These are phyloP conservation scores for Vitrella brassicaformis DNA, from an alignment of 73 alveolate genomes.

Conservation along the genomic window DNA sequence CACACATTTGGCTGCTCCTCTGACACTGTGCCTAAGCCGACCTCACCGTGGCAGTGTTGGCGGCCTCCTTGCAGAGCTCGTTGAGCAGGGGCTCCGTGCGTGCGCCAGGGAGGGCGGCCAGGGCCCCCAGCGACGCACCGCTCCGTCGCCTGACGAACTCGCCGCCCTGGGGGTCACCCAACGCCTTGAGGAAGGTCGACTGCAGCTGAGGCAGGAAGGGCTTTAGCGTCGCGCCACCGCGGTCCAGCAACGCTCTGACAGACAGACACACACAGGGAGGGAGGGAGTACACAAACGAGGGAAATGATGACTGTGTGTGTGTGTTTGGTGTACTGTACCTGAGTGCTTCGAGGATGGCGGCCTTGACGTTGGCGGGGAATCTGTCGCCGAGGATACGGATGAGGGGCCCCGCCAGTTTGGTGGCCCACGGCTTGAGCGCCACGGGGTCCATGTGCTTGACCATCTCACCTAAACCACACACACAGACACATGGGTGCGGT, in stretches of 20 bases:
- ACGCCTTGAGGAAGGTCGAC: constrained; percentile 51
- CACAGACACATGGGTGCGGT: too few relatives aligned
- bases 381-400: constrained; percentile 63
- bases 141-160: constrained; percentile 8
- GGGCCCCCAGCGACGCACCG: not conserved
- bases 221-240: constrained; percentile 31
- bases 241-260: not conserved
- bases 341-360: constrained; percentile 48
- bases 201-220: constrained; percentile 61
- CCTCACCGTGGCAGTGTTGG: too few relatives aligned
- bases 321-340: constrained; percentile 17
- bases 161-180: constrained; percentile 37
- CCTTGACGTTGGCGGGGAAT: constrained; percentile 58
- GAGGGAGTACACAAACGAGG: not conserved
- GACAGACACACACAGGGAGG: not conserved
- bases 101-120: not conserved
- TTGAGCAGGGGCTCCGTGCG: constrained; percentile 27
- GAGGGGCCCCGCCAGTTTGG: constrained; percentile 51
- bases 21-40: too few relatives aligned
- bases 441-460: constrained; percentile 17
- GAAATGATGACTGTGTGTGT: too few relatives aligned
- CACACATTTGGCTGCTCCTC: too few relatives aligned
- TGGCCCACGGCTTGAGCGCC: constrained; percentile 19
- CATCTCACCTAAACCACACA: constrained; percentile 12
- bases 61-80: constrained; percentile 1